Conservation (phyloP, 2,329 filamentous ascomycete species). For the Fusarium verticillioides region DNA sequence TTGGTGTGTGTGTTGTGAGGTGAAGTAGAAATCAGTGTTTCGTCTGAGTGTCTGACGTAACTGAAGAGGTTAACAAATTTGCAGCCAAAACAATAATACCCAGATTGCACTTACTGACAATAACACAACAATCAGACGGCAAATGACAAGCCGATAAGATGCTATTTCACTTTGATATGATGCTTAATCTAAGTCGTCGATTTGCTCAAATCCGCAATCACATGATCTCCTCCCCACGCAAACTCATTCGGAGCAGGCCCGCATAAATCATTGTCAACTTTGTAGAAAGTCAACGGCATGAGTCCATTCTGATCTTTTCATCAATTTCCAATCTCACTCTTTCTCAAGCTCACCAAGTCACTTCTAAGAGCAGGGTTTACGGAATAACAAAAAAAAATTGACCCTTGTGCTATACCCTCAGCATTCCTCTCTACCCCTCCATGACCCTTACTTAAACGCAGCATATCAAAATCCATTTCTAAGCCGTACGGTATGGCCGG, state of each 20-base stretch:
- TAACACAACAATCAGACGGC: neutral
- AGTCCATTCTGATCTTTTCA: slow-evolving; percentile 1
- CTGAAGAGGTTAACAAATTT: neutral
- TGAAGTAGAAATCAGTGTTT: neutral
- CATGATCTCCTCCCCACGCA: slow-evolving; percentile 37
- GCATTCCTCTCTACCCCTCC: slow-evolving; percentile 15
- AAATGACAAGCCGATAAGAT: neutral
- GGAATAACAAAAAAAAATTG: neutral
- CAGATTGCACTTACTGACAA: neutral
- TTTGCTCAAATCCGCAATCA: slow-evolving; percentile 25
- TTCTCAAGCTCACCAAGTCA: neutral
- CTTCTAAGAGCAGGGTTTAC: neutral
- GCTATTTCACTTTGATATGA: neutral
- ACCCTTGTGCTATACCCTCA: neutral
- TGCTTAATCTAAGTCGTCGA: neutral
- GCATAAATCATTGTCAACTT: slow-evolving; percentile 27
- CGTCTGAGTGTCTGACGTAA: slow-evolving; percentile 7
- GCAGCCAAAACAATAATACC: neutral
- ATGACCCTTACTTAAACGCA: slow-evolving; percentile 26
- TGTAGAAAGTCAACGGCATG: slow-evolving; percentile 11
- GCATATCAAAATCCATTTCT: slow-evolving; percentile 14
- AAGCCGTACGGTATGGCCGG: slow-evolving; percentile 29
- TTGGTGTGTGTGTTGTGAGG: neutral
- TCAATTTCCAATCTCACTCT: neutral
- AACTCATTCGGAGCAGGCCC: slow-evolving; percentile 2